Evolutionary conservation across 768 basidiomycete species (phyloP), one percentile per base, ranked within the genome.

Genomic region (Boletellus emodensis): DNA sequence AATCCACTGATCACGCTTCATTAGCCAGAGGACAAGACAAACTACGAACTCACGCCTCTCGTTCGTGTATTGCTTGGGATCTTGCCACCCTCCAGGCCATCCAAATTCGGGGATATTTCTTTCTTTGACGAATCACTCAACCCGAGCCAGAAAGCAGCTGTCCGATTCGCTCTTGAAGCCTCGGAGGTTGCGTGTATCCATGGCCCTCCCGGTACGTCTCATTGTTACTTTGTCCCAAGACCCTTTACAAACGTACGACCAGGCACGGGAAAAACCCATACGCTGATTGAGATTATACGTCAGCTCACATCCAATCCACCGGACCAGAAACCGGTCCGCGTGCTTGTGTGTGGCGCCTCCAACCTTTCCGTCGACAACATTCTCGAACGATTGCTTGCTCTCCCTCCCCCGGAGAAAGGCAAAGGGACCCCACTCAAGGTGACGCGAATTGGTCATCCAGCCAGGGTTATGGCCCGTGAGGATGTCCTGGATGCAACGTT

Each of bases 331-430:
- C 73, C 81, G 3, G 70, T 74, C 34, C 80, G 85, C 30, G 70
- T 96, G 4, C 81, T 97, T 12, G 85, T 97, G 4, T 96, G 94
- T 61, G 93, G 94, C 18, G 94, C 93, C 8, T 93, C 90, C 3
- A 96, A 99, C 59, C 75, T 99, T 44, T 88, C 94, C 1, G 92
- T 96, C 1, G 96, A 99, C 67, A 99, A 99, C 66, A 87, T 99
- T 35, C 77, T 99, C 12, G 87, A 94, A 58, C 79, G 96, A 17
- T 75, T 99, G 10, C 74, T 90, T 14, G 78, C 77, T 14, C 70
- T 89, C 4, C 83, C 85, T 12, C 53, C 69, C 0, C 58, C 68
- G 1, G 77, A 77, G 22, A 82, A 78, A 44, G 74, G 72, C 4
- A 69, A 73, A 18, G 76, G 70, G 52, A 14, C 13, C 13, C 54